Evolutionary conservation across 345 rosid species (phyloP), one percentile per base, ranked within the genome.

Genomic region (Diplotaxis tenuifolia): DNA sequence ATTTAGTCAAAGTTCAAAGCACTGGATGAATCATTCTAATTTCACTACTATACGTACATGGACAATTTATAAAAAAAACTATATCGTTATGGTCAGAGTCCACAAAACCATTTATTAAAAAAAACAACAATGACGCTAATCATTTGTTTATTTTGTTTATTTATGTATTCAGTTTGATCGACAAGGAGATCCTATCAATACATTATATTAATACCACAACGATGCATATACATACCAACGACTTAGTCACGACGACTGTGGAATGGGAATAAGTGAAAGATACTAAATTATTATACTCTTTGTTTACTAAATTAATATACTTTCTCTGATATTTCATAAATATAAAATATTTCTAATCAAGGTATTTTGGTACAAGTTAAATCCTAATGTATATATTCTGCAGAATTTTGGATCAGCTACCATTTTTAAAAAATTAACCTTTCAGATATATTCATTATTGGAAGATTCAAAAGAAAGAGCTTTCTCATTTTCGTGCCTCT

Each of bases 1-100:
- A 67, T 21, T 53, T 32, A 14, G 60, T 67, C 54, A 68, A 52
- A 36, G 15, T 36, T 56, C 72, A 23, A 68, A 23, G 53, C 36
- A 23, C 22, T 38, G 15, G n/a, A n/a, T n/a, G n/a, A 32, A 62
- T 23, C 3, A 47, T n/a, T 47, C 20, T 47, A 47, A 47, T 15
- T 47, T 47, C 53, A 47, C 9, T 20, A 47, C 53, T 45, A n/a
- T 47, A 47, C n/a, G n/a, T n/a, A n/a, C n/a, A n/a, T n/a, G 42
- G 47, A 64, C 45, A 62, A 36, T 1, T n/a, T 18, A 38, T 31
- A 59, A 16, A 62, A 59, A 16, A 62, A 20, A 21, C 6, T 25
- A 20, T 62, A 34, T 62, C 4, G 2, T 38, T 38, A 12, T 38
- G 23, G 34, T 31, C 23, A 10, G 64, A 31, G 52, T 36, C 47